Percentiles rank a stretch among this genome's conserved stretches.
phyloP scores from a whole-genome alignment of 352 stramenopile genomes.

The Globisporangium barbulae region DNA sequence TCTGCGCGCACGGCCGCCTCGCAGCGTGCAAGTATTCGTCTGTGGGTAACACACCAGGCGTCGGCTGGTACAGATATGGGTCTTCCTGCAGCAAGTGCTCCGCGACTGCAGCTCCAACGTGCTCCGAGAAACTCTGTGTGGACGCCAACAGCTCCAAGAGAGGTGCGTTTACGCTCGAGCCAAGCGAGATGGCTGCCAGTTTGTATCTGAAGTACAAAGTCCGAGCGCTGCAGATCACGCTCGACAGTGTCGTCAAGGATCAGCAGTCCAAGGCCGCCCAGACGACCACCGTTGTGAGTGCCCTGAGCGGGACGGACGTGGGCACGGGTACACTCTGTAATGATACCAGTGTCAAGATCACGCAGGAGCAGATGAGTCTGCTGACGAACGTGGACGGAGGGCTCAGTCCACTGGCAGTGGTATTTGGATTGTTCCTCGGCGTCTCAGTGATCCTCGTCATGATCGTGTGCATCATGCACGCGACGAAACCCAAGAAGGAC shows the following conservation, averaged over 20 bases:
- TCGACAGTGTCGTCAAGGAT: slow-evolving; percentile 11
- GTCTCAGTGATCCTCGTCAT: slow-evolving; percentile 19
- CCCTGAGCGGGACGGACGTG: slow-evolving; percentile 2
- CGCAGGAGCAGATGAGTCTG: slow-evolving; percentile 19
- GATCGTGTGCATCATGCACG: slow-evolving; percentile 24
- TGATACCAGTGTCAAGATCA: slow-evolving; percentile 7
- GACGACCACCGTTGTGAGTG: not conserved
- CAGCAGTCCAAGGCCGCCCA: not conserved
- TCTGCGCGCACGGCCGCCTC: slow-evolving; percentile 5
- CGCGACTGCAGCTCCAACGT: not conserved
- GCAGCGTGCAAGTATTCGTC: slow-evolving; percentile 18
- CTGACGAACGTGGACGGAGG: slow-evolving; percentile 13
- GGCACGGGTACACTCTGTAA: slow-evolving; percentile 11
- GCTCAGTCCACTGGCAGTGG: slow-evolving; percentile 13
- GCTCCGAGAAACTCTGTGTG: slow-evolving; percentile 3
- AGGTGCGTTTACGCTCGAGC: not conserved
- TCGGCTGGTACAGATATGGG: slow-evolving; percentile 14
- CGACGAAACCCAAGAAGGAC: slow-evolving; percentile 17
- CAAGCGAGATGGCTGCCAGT: not conserved
- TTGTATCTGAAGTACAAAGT: slow-evolving; percentile 14
- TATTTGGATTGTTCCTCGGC: slow-evolving; percentile 19
- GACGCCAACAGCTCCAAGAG: not conserved
- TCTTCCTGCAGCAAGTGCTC: slow-evolving; percentile 8
- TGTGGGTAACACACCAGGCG: not conserved
- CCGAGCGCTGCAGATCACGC: slow-evolving; percentile 12